Conservation (phyloP, 345 rosid species). For the Citrus sinensis region DNA sequence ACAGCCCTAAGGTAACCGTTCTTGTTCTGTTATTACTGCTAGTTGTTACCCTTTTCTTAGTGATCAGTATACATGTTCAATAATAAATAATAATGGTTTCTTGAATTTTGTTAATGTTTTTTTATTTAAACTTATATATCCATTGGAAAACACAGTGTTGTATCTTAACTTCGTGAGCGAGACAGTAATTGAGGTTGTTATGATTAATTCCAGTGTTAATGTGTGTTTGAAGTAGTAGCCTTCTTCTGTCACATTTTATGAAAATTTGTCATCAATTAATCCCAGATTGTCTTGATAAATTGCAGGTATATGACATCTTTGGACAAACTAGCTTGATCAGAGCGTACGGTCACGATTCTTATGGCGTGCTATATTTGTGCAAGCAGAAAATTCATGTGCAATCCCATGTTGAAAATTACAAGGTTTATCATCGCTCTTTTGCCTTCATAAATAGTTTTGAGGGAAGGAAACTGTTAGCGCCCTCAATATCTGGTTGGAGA, state of each 20-base stretch:
- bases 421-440: conserved; percentile 29
- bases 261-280: background rate
- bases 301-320: conserved; percentile 51
- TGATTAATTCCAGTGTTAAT: too few relatives aligned
- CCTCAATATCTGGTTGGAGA: conserved; percentile 27
- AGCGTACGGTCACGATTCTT: conserved; percentile 22
- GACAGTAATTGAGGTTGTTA: background rate
- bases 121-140: background rate
- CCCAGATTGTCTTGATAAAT: conserved; percentile 11
- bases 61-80: background rate
- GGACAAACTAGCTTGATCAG: conserved; percentile 31
- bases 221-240: too few relatives aligned
- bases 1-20: conserved; percentile 44
- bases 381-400: conserved; percentile 22
- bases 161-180: too few relatives aligned
- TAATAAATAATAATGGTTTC: background rate
- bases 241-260: background rate
- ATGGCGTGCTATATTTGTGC: conserved; percentile 11
- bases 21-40: background rate
- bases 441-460: conserved; percentile 27
- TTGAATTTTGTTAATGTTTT: background rate
- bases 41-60: background rate
- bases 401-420: conserved; percentile 22
- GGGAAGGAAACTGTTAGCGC: conserved; percentile 24
- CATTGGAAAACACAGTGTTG: too few relatives aligned